phyloP scores from a whole-genome alignment of 2,329 filamentous ascomycete species.

The Phoma herbarum region DNA sequence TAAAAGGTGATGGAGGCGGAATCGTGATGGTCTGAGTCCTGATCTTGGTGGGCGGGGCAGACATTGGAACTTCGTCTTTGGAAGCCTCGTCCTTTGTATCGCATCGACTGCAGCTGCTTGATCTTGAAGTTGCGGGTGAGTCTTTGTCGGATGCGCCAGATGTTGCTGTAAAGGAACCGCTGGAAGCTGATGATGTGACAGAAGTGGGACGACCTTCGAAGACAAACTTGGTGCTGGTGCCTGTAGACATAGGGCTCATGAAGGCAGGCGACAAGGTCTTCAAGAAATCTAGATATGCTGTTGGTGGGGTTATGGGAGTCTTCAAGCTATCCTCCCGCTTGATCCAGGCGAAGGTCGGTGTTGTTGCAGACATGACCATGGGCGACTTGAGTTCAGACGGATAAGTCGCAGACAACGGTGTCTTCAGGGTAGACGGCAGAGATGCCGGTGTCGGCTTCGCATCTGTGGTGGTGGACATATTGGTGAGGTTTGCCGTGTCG shows the following conservation, averaged over 20 bases:
- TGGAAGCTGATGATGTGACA: constrained; percentile 50
- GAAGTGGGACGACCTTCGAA: constrained; percentile 55
- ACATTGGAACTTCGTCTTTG: constrained; percentile 52
- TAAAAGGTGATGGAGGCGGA: constrained; percentile 68
- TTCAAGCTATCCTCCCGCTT: constrained; percentile 72
- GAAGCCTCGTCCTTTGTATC: constrained; percentile 30
- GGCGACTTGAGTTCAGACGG: constrained; percentile 69
- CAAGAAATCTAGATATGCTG: constrained; percentile 91
- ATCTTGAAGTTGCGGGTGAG: constrained; percentile 48
- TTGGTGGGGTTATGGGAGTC: constrained; percentile 90
- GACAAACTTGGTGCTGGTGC: constrained; percentile 62
- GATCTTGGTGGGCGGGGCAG: constrained; percentile 55
- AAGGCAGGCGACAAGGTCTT: constrained; percentile 78
- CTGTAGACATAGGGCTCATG: constrained; percentile 71
- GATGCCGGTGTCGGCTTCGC: constrained; percentile 50
- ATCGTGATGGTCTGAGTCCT: constrained; percentile 65
- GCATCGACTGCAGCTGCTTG: constrained; percentile 51
- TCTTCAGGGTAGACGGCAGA: constrained; percentile 53
- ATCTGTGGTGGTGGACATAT: constrained; percentile 53
- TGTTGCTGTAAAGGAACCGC: constrained; percentile 48
- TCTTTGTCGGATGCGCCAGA: constrained; percentile 45
- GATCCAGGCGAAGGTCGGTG: constrained; percentile 63
- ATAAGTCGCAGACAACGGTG: constrained; percentile 68
- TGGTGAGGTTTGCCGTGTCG: constrained; percentile 32
- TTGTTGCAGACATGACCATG: constrained; percentile 60